These are phyloP conservation scores for Acidomyces sp. DNA, from an alignment of 495 filamentous ascomycete species.

Conservation along the genomic window DNA sequence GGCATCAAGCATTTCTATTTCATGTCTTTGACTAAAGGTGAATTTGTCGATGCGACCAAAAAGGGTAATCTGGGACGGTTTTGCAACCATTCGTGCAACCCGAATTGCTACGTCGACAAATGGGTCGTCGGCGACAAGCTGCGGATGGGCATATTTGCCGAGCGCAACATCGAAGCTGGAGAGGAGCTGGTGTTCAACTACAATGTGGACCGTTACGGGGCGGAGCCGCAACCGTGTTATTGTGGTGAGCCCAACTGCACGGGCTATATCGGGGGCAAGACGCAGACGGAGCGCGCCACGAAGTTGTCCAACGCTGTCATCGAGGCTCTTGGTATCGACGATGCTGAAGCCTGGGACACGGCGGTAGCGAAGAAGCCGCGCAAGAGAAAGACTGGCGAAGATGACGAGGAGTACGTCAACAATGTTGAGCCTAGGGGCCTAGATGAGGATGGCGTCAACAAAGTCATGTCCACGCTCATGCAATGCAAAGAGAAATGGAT, in stretches of 20 bases:
- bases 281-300: constrained; percentile 88
- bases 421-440: constrained; percentile 72
- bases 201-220: constrained; percentile 96
- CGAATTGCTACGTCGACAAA: constrained; percentile 98
- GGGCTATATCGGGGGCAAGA: constrained; percentile 93
- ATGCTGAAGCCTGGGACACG: constrained; percentile 82
- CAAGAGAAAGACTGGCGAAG: constrained; percentile 87
- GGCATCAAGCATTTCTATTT: constrained; percentile 99
- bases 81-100: constrained; percentile 98
- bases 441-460: constrained; percentile 79
- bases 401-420: constrained; percentile 94
- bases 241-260: constrained; percentile 91
- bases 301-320: constrained; percentile 83
- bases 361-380: constrained; percentile 75
- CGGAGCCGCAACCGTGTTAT: constrained; percentile 91
- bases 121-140: constrained; percentile 98
- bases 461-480: constrained; percentile 97
- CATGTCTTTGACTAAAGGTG: constrained; percentile 93
- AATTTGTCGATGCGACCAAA: constrained; percentile 97
- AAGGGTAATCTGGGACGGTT: constrained; percentile 93
- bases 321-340: constrained; percentile 91
- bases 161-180: constrained; percentile 69
- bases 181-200: constrained; percentile 99
- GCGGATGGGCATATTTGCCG: constrained; percentile 97
- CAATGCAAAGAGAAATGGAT: constrained; percentile 99